These are phyloP conservation scores for Fusarium sp. DNA, from an alignment of 2,329 filamentous ascomycete genomes.

Conservation along the genomic window DNA sequence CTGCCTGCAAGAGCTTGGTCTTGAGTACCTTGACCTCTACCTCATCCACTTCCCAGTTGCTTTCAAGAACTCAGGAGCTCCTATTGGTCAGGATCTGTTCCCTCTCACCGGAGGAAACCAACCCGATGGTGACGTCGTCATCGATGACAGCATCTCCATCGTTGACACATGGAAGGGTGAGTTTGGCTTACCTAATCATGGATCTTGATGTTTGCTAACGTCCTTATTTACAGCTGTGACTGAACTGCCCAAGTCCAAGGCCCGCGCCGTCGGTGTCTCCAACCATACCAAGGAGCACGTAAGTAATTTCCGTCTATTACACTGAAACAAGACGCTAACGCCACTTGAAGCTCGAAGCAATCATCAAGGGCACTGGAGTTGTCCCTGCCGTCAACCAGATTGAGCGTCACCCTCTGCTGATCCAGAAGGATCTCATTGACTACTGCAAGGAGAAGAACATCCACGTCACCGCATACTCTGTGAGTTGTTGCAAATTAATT, in stretches of 20 bases:
- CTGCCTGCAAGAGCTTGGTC: background rate
- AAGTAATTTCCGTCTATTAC: rapidly evolving
- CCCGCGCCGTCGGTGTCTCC: background rate
- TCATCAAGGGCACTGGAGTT: background rate
- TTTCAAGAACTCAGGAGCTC: background rate
- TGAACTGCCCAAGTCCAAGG: background rate
- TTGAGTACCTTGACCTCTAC: background rate
- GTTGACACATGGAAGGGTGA: background rate
- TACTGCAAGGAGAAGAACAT: background rate
- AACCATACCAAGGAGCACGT: background rate
- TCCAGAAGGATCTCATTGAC: background rate
- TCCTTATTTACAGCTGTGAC: background rate
- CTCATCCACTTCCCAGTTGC: background rate
- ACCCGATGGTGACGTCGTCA: background rate
- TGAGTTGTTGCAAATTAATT: background rate
- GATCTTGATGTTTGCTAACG: background rate
- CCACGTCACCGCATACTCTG: background rate
- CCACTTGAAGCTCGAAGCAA: background rate
- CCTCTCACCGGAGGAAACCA: background rate
- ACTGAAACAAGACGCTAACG: rapidly evolving
- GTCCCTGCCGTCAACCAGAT: background rate
- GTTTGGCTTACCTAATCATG: background rate
- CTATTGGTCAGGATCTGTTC: background rate
- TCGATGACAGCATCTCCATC: background rate
- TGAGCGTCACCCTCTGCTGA: background rate